phyloP scores from a whole-genome alignment of 2,329 filamentous ascomycete species.

The Fusarium citri region DNA sequence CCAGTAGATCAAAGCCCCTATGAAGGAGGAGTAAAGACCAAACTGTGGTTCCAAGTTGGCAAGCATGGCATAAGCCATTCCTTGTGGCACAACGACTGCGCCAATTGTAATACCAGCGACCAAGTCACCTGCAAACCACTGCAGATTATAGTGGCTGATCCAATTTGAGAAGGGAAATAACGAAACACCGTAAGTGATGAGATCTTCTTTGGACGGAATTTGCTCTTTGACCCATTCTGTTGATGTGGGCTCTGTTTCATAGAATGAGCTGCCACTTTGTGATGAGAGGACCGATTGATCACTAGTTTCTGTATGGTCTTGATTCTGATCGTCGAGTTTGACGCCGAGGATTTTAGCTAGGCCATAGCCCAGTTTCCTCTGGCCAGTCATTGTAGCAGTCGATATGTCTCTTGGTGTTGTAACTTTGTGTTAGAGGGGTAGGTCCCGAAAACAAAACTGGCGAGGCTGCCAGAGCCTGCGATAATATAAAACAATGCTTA shows the following conservation, averaged over 20 bases:
- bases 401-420: background rate
- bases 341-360: slow-evolving; percentile 86
- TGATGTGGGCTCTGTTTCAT: slow-evolving; percentile 83
- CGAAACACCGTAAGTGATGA: slow-evolving; percentile 71
- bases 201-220: slow-evolving; percentile 67
- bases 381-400: slow-evolving; percentile 32
- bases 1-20: slow-evolving; percentile 96
- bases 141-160: slow-evolving; percentile 87
- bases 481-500: background rate
- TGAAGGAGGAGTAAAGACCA: slow-evolving; percentile 89
- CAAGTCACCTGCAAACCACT: slow-evolving; percentile 90
- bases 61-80: slow-evolving; percentile 93
- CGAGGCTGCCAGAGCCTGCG: no score
- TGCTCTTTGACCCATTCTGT: slow-evolving; percentile 76
- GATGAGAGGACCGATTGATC: slow-evolving; percentile 84
- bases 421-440: background rate
- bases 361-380: slow-evolving; percentile 70
- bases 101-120: slow-evolving; percentile 76
- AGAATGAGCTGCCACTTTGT: slow-evolving; percentile 79
- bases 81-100: slow-evolving; percentile 88
- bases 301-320: slow-evolving; percentile 69
- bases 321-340: slow-evolving; percentile 72
- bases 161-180: slow-evolving; percentile 92
- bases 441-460: background rate
- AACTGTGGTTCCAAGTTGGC: slow-evolving; percentile 84